phyloP scores from a whole-genome alignment of 1,284 basidiomycete genomes.

The Athelia sp. region DNA sequence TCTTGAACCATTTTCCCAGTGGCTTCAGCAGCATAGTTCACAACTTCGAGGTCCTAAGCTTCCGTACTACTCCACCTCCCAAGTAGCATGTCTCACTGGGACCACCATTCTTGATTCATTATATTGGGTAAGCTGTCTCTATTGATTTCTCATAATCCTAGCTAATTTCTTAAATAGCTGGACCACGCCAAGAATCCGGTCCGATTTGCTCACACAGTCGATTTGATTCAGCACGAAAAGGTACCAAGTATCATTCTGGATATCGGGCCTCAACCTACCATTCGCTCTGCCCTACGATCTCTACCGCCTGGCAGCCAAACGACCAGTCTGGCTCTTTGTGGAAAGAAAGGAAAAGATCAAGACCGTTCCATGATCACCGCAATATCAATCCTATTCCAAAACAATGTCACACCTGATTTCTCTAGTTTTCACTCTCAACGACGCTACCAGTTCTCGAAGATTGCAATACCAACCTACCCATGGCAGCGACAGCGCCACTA shows the following conservation, averaged over 20 bases:
- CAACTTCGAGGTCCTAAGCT: slow-evolving; percentile 17
- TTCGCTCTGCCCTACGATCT: slow-evolving; percentile 25
- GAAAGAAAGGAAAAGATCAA: slow-evolving; percentile 27
- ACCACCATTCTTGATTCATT: too few species aligned
- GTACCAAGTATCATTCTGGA: slow-evolving; percentile 24
- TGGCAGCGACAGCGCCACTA: slow-evolving; percentile 30
- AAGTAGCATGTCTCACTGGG: slow-evolving; percentile 6
- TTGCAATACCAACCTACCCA: slow-evolving; percentile 28
- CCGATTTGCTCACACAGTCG: slow-evolving; percentile 22
- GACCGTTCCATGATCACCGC: slow-evolving; percentile 23
- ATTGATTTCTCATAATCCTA: too few species aligned
- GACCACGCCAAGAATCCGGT: slow-evolving; percentile 29
- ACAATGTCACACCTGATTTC: slow-evolving; percentile 23
- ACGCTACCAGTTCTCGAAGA: slow-evolving; percentile 16
- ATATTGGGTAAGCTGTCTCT: too few species aligned
- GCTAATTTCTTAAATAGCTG: slow-evolving; percentile 14
- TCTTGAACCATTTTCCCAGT: slow-evolving; percentile 20
- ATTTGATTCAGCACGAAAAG: slow-evolving; percentile 14
- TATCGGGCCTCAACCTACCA: slow-evolving; percentile 29
- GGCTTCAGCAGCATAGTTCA: slow-evolving; percentile 19
- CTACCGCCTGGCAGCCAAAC: slow-evolving; percentile 15
- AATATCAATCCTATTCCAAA: slow-evolving; percentile 22
- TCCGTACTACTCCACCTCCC: slow-evolving; percentile 25
- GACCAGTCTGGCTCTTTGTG: slow-evolving; percentile 19
- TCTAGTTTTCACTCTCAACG: slow-evolving; percentile 17